Evolutionary conservation across 768 basidiomycete genomes (phyloP), one percentile per base, ranked within the genome.

Genomic region (Lactifluus rugatus): DNA sequence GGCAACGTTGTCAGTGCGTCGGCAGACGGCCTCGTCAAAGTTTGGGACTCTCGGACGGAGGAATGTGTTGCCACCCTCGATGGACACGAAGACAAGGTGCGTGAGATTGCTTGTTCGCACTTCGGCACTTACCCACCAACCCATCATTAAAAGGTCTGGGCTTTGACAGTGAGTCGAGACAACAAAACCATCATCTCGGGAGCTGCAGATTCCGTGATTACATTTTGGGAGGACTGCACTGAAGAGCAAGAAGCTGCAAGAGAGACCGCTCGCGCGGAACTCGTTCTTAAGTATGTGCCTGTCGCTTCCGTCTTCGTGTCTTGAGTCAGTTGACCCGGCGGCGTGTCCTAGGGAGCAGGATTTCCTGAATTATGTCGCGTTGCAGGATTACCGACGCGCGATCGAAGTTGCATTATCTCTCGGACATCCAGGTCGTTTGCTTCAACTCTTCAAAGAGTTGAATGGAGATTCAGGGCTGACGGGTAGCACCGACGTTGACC

Each of bases 201-300:
- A 14, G 93, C 92, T 7, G 96, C 96, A 9, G 96, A 99, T 70
- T 97, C 95, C 13, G 80, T 96, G 9, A 82, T 96, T 58, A 98
- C 92, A 3, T 88, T 99, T 68, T 98, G 96, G 96, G 78, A 90
- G 71, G 95, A 98, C 70, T 90, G 87, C 61, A 96, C 94, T 0
- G 89, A 88, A 68, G 84, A 89, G 63, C 78, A 89, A 61, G 84
- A 88, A 64, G 73, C 75, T 37, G 86, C 91, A 69, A 87, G 83
- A 67, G 86, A 88, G 65, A 72, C 76, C 5, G 82, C 85, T 66
- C 80, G 89, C 23, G 81, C 82, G 13, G 81, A 88, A 55, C 71
- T 83, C 60, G 89, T 91, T 46, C 77, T 89, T 64, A 89, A 87
- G 95, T 94, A 67, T 66, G 88, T 76, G 25, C 21, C 11, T 5